Evolutionary conservation across 345 rosid species (phyloP), one percentile per base, ranked within the genome.

Genomic region (Populus tremula): DNA sequence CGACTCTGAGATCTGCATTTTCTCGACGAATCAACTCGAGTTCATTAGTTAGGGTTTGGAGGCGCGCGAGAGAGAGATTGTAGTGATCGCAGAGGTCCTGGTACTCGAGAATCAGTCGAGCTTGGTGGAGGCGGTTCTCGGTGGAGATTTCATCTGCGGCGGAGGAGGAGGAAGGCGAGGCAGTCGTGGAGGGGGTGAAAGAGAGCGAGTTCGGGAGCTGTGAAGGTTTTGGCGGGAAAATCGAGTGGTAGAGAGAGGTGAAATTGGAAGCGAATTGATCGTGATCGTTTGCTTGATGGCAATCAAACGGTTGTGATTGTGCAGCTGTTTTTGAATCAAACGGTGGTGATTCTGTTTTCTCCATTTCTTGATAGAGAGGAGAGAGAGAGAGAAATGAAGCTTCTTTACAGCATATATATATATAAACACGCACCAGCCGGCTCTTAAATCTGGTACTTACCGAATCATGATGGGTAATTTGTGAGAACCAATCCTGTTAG

Each of bases 121-220:
- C 96, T 78, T 93, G 96, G 71, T 72, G 86, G 56, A 93, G 93
- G 56, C 94, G 90, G 69, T 86, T 79, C 76, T 91, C 94, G 14
- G 89, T 89, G 71, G 87, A 76, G 5, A 80, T 23, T 50, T 82
- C 79, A 2, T 69, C 70, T 12, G 66, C 66, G n/a, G 74, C 50
- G 41, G 78, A 31, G 71, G 75, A 45, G 78, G 85, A 78, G 74
- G 67, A 71, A 7, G 91, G 74, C 21, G 90, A 59, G 0, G 84
- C 82, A n/a, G 89, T 84, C 33, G 91, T 85, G 20, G 96, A 87
- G 0, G 88, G 86, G 47, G 92, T 69, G 31, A 88, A 65, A n/a
- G 91, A 86, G 31, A 86, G 75, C 1, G 89, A 86, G 35, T 63
- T 62, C 2, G 88, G 90, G 2, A 83, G 82, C 9, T 82, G 82